These are phyloP conservation scores for Monosporascus sp. DNA, from an alignment of 2,329 filamentous ascomycete species.

Conservation along the genomic window DNA sequence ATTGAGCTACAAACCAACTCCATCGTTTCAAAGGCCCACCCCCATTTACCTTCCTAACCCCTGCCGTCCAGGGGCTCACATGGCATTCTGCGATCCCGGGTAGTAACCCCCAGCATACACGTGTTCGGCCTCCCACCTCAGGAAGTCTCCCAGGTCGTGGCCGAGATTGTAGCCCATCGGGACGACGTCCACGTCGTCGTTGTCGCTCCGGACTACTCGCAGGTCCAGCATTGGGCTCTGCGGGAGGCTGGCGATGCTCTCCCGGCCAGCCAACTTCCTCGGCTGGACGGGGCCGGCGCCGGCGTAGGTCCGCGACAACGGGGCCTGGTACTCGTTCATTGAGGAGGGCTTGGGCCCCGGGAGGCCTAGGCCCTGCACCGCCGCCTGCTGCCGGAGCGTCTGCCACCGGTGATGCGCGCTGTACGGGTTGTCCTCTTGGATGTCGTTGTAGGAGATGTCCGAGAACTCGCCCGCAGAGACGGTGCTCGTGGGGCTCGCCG, in stretches of 20 bases:
- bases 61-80: background rate
- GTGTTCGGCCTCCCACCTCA: constrained; percentile 53
- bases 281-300: constrained; percentile 5
- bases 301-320: background rate
- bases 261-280: constrained; percentile 22
- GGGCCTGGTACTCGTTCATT: background rate
- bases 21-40: background rate
- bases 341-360: constrained; percentile 4
- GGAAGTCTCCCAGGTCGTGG: constrained; percentile 54
- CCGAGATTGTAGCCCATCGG: constrained; percentile 59
- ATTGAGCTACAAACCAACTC: background rate
- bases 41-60: background rate
- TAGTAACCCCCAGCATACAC: constrained; percentile 32
- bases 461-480: constrained; percentile 23
- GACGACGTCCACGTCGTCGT: constrained; percentile 37
- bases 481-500: constrained; percentile 25
- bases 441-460: constrained; percentile 23
- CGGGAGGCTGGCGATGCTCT: constrained; percentile 40
- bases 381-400: constrained; percentile 7
- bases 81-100: background rate
- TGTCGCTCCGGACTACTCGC: constrained; percentile 36
- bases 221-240: constrained; percentile 47
- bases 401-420: constrained; percentile 22
- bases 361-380: constrained; percentile 9
- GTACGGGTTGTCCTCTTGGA: constrained; percentile 22